A percentile compares a stretch with the other conserved stretches of the same genome.
Evolutionary conservation across 2,329 filamentous ascomycete genomes (phyloP).

Genomic region (Cercospora zeae-maydis): DNA sequence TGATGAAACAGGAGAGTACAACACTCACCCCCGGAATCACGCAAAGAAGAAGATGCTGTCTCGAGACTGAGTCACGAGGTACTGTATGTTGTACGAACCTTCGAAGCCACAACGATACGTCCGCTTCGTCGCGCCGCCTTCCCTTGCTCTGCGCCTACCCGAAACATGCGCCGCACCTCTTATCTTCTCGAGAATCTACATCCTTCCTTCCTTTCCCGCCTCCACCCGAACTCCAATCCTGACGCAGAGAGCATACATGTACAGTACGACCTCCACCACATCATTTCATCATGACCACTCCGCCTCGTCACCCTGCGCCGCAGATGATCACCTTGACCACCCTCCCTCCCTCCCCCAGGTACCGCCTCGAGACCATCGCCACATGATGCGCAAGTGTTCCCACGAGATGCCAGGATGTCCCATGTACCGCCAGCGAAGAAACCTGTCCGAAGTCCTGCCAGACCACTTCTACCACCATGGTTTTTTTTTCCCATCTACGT

Average conservation of each 20-base stretch:
- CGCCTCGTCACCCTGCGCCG: not conserved
- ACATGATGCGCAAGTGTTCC: constrained; percentile 11
- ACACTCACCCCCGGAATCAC: not conserved
- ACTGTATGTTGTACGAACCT: too few species aligned
- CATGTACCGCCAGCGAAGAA: not conserved
- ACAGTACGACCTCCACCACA: not conserved
- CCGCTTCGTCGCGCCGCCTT: not conserved
- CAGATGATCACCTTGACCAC: not conserved
- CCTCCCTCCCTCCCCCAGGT: not conserved
- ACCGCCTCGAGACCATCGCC: not conserved
- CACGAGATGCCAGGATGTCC: constrained; percentile 10
- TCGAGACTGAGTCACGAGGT: not conserved
- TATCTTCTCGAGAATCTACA: not conserved
- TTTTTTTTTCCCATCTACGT: not conserved
- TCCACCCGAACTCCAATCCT: not conserved
- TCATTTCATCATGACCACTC: not conserved
- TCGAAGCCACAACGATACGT: not conserved
- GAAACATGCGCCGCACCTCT: not conserved
- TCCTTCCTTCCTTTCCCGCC: constrained; percentile 2
- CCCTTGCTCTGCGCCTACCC: not conserved
- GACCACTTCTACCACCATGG: not conserved
- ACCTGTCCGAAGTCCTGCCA: constrained; percentile 11
- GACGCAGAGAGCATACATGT: too few species aligned
- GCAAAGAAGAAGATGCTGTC: not conserved
- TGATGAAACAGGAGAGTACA: not conserved